phyloP scores from a whole-genome alignment of 352 stramenopile genomes.

The Lagenidium sp. region DNA sequence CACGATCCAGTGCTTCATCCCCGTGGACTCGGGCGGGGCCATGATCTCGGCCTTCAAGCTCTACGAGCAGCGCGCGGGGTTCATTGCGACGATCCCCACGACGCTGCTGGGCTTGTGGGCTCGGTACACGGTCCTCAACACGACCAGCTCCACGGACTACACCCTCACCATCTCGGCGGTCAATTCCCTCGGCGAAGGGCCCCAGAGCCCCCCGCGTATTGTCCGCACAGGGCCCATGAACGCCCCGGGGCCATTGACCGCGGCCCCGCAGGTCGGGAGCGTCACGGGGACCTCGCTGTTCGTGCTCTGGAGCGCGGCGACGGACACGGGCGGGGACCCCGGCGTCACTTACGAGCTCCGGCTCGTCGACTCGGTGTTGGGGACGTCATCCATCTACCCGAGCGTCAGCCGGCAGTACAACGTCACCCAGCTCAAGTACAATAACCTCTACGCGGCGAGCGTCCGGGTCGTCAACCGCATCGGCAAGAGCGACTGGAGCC shows the following conservation, averaged over 20 bases:
- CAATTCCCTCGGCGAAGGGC: background rate
- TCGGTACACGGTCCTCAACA: conserved; percentile 14
- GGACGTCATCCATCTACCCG: background rate
- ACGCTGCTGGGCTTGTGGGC: background rate
- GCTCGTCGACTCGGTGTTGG: background rate
- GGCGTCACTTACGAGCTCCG: background rate
- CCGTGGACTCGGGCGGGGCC: conserved; percentile 33
- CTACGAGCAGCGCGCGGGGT: conserved; percentile 21
- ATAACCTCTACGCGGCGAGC: conserved; percentile 22
- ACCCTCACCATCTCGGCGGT: background rate
- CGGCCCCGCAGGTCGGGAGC: background rate
- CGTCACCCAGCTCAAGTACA: conserved; percentile 18
- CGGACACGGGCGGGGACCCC: background rate
- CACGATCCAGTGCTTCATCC: conserved; percentile 27
- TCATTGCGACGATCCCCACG: conserved; percentile 10
- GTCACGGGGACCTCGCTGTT: background rate
- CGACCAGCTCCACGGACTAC: background rate
- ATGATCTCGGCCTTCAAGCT: conserved; percentile 26
- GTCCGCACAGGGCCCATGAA: background rate
- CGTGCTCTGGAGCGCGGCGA: background rate
- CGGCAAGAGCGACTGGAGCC: conserved; percentile 26
- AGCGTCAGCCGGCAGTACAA: conserved; percentile 4
- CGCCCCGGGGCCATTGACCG: background rate
- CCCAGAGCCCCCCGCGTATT: background rate
- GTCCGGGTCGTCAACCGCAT: conserved; percentile 27